Evolutionary conservation across 495 filamentous ascomycete species (phyloP).

Genomic region (Neurospora sublineolata): DNA sequence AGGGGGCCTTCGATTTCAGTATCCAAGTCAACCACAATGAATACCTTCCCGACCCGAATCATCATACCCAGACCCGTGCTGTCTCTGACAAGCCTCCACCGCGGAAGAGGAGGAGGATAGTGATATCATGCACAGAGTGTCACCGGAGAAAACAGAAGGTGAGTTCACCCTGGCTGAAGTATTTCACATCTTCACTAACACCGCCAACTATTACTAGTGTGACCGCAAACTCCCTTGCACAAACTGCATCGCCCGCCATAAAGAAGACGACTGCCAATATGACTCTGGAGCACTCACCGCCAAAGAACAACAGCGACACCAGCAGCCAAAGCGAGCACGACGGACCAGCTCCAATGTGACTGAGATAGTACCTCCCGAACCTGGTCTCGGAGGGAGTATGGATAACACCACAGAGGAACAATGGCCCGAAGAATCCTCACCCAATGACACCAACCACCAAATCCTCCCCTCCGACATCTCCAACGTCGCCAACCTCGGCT

Average conservation of each 20-base stretch:
- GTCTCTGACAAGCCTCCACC: slow-evolving; percentile 21
- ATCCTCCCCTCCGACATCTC: slow-evolving; percentile 3
- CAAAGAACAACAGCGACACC: slow-evolving; percentile 18
- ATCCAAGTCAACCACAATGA: not conserved
- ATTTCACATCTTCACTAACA: not conserved
- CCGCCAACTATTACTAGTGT: slow-evolving; percentile 28
- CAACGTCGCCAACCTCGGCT: slow-evolving; percentile 34
- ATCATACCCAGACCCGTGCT: not conserved
- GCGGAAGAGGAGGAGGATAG: slow-evolving; percentile 46
- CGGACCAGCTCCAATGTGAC: not conserved
- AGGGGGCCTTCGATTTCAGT: not conserved
- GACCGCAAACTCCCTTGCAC: slow-evolving; percentile 50
- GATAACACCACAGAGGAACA: not conserved
- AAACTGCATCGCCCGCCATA: slow-evolving; percentile 46
- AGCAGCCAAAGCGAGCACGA: slow-evolving; percentile 12
- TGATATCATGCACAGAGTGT: slow-evolving; percentile 53
- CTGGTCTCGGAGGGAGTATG: not conserved
- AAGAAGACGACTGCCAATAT: slow-evolving; percentile 37
- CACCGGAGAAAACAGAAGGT: slow-evolving; percentile 55
- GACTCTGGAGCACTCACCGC: slow-evolving; percentile 38
- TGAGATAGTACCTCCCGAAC: not conserved
- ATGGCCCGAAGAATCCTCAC: not conserved
- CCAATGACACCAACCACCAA: not conserved
- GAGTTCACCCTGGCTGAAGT: not conserved
- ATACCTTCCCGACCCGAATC: not conserved